phyloP scores from a whole-genome alignment of 2,329 filamentous ascomycete genomes.

The Aspergillus phoenicis region DNA sequence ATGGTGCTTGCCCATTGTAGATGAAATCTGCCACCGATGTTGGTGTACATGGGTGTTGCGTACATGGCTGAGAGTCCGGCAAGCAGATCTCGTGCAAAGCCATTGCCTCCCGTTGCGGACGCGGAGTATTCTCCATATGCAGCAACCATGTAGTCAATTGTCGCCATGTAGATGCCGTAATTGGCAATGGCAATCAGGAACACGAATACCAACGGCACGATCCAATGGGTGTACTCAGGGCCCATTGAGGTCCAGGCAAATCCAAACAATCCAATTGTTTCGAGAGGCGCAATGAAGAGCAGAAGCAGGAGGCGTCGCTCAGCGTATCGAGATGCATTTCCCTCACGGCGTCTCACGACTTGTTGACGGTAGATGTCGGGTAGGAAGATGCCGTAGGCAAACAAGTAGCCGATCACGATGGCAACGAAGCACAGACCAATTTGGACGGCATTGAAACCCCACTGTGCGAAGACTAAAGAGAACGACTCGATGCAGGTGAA shows the following conservation, averaged over 20 bases:
- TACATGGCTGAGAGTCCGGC: constrained; percentile 72
- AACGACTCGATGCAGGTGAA: constrained; percentile 79
- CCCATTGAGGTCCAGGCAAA: constrained; percentile 71
- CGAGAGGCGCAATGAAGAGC: constrained; percentile 61
- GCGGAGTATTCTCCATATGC: constrained; percentile 74
- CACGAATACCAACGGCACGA: constrained; percentile 66
- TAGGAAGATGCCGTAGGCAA: constrained; percentile 57
- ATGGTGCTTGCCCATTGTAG: constrained; percentile 59
- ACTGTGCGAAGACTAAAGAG: constrained; percentile 54
- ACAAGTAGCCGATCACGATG: constrained; percentile 56
- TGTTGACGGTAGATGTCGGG: constrained; percentile 50
- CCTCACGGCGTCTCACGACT: constrained; percentile 44
- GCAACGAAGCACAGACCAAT: constrained; percentile 30
- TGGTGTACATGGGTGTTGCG: constrained; percentile 64
- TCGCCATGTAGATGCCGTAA: constrained; percentile 74
- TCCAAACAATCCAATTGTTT: constrained; percentile 69
- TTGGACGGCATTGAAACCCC: constrained; percentile 23
- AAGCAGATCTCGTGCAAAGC: constrained; percentile 72
- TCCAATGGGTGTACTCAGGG: constrained; percentile 67
- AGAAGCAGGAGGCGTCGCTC: constrained; percentile 69
- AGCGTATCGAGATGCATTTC: constrained; percentile 56
- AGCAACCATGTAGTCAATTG: constrained; percentile 76
- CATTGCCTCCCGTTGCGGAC: constrained; percentile 75
- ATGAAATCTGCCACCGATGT: constrained; percentile 46
- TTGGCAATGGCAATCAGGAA: constrained; percentile 72